Base-by-base conservation (phyloP, 441 rosid species). In the Dalechampia spathulata region DNA sequence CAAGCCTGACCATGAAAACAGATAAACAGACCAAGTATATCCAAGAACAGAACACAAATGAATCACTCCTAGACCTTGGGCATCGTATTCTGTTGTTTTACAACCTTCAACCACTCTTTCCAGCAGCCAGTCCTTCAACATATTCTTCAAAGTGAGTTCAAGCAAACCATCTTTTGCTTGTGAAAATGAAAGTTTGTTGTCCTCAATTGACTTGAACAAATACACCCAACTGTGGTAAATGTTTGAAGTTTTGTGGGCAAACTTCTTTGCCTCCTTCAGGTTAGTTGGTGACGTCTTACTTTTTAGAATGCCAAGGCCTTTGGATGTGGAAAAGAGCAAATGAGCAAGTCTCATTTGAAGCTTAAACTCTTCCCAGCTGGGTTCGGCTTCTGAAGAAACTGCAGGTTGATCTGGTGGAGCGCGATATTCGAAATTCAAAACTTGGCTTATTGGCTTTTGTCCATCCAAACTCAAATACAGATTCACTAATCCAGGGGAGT, bases 31-130 rank as follows among this genome's bases (percentile, higher is more conserved):
- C 99, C 99, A 94, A 21, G 86, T 75, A 71, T 94, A 94, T 62
- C 91, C 97, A 43, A 94, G 87, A 65, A 87, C 68, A 11, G 96
- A 78, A 68, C 99, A 90, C 65, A 94, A 78, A 78, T 94, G 99
- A 62, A 94, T 79, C 52, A 83, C 96, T 60, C 95, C 97, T 72
- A 63, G 92, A 64, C 99, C 99, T 63, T 81, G 78, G 47, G 67
- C 56, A 76, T 94, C 99, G 67, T 77, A 78, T 56, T 78, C 90
- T 14, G 67, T 75, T 39, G 81, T 59, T 76, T 79, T 90, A 64
- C 79, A 48, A 22, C 89, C 83, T 55, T 75, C 83, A 15, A 81
- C 54, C 73, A 87, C 69, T 71, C 87, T 90, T 75, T 94, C 99
- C 76, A 83, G 62, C 54, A 94, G 76, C 99, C 97, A 94, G 45